Percentiles rank a stretch among this genome's conserved stretches.
phyloP scores from a whole-genome alignment of 176 grass and related monocot species.

The Musa schizocarpa region DNA sequence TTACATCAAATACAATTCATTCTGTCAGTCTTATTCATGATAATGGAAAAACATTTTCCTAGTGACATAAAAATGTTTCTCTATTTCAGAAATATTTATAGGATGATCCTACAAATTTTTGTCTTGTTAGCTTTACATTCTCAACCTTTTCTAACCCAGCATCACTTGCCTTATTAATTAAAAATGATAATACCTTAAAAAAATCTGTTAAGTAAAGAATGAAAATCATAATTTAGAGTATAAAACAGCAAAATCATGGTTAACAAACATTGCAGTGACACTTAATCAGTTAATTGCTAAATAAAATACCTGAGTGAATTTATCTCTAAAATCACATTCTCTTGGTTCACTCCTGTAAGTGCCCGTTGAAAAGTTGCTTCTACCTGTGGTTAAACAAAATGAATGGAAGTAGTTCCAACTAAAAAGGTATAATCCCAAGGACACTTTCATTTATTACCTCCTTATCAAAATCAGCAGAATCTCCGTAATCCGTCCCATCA shows the following conservation, averaged over 20 bases:
- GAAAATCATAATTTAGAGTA: neutral
- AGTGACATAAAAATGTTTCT: neutral
- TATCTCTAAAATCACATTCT: slow-evolving; percentile 91
- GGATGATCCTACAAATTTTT: neutral
- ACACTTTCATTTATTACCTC: slow-evolving; percentile 42
- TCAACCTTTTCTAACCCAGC: neutral
- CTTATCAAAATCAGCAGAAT: slow-evolving; percentile 78
- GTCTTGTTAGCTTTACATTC: no score
- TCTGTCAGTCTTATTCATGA: neutral
- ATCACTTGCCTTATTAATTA: neutral
- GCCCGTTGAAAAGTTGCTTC: slow-evolving; percentile 85
- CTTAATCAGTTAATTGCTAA: neutral
- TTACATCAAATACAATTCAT: neutral
- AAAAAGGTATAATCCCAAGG: neutral
- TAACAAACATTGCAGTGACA: neutral
- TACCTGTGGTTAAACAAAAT: slow-evolving; percentile 39
- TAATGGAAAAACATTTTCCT: neutral
- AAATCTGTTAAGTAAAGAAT: neutral
- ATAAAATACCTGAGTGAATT: slow-evolving; percentile 63
- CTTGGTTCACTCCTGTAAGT: slow-evolving; percentile 55
- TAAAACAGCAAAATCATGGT: neutral
- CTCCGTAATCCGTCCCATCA: slow-evolving; percentile 34
- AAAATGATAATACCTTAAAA: neutral
- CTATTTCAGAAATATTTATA: neutral
- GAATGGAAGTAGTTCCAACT: neutral